Base-by-base conservation (phyloP, 2,329 filamentous ascomycete genomes). In the Leptographium procerum region DNA sequence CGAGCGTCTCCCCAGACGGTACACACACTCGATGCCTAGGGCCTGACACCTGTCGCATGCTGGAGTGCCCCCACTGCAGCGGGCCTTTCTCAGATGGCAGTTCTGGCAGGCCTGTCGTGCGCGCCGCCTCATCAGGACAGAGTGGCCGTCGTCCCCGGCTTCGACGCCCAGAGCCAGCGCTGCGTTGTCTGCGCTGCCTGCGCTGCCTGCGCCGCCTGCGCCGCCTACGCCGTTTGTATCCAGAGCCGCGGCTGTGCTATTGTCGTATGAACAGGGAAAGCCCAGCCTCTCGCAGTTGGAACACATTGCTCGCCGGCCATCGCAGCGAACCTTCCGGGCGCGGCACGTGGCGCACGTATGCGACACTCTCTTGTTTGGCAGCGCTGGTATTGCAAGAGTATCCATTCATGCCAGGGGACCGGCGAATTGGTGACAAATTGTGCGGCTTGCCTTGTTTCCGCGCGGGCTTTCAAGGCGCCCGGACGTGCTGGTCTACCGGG, bases 241-340 rank as follows among this genome's bases (percentile, higher is more conserved):
- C 47, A 61, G 59, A 28, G 58, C 26, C 33, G 48, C 65, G 40
- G 64, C 58, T 55, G 61, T 60, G 52, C 69, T 70, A 57, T 80
- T 78, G 60, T 81, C 77, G 64, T 81, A 83, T 9, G 79, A 79
- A 66, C 80, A 83, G 8, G 75, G 72, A 63, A 83, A 82, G 53
- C 78, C 78, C 51, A 83, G 74, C 24, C 80, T 77, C 62, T 81
- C 77, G 68, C 80, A 83, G 68, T 82, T 82, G 69, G 77, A 76
- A 67, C 80, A 83, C 60, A 78, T 69, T 55, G 76, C 72, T 47
- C 76, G 76, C 14, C 74, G 71, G 40, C 79, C 78, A 65, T 82
- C 78, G 69, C 80, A 83, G 53, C 80, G 78, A 24, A 83, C 80
- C 68, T 83, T 83, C 65, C 80, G 77, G 54, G 76, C 73, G 26